Conservation (phyloP, 2,329 filamentous ascomycete species). For the Aspergillus sp. region DNA sequence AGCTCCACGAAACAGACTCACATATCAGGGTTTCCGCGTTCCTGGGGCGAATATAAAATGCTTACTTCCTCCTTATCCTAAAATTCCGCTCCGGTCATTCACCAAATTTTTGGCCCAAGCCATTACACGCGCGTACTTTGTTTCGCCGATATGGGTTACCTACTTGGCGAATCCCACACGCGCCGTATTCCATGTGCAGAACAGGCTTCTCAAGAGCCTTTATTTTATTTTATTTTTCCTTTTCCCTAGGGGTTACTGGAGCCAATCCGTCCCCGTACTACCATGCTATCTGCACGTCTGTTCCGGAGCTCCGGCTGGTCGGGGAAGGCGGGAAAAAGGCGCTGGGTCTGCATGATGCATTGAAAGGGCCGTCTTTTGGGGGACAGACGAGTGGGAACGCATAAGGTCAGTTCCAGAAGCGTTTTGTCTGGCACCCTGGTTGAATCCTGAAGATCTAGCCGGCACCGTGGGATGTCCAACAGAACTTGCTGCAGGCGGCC, state of each 20-base stretch:
- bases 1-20: conserved; percentile 5
- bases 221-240: conserved; percentile 1
- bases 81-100: background rate
- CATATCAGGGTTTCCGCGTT: conserved; percentile 21
- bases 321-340: conserved; percentile 21
- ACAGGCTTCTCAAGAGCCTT: background rate
- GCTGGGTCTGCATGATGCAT: conserved; percentile 20
- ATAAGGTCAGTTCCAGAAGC: conserved; percentile 16
- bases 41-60: conserved; percentile 22
- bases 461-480: conserved; percentile 15
- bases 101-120: background rate
- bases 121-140: background rate
- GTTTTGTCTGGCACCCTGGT: conserved; percentile 4
- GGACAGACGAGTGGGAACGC: conserved; percentile 9
- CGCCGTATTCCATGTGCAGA: background rate
- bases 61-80: conserved; percentile 26
- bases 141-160: background rate
- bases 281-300: conserved; percentile 16
- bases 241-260: conserved; percentile 5
- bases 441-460: conserved; percentile 9
- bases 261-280: conserved; percentile 16
- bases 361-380: conserved; percentile 12
- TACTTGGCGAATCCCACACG: background rate
- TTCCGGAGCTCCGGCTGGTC: conserved; percentile 23
- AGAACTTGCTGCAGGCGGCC: conserved; percentile 28